Evolutionary conservation across 108 stramenopile genomes (phyloP), one percentile per base, ranked within the genome.

Genomic region (Skeletonema costatum): DNA sequence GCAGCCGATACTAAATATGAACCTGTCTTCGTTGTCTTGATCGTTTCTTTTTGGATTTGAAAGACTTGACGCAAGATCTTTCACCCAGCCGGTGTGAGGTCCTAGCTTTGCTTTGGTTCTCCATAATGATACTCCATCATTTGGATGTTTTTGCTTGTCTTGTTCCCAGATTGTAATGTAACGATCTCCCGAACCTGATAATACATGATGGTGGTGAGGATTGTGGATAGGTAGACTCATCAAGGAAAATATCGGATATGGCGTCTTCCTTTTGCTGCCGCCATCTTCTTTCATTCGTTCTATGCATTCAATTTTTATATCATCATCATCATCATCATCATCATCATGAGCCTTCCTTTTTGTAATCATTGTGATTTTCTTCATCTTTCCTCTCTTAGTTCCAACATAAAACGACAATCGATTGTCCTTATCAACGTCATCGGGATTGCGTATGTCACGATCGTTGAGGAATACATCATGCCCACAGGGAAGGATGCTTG

Each of bases 21-120:
- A 68, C 8, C 13, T 46, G 11, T 44, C 31, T 14, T 21, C 12
- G 16, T 46, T 4, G 44, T 46, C 44, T n/a, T 3, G 3, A 46
- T n/a, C 16, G 25, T 25, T 25, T 25, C 25, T 25, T 0, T 25
- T 25, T 25, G 25, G 25, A 25, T 25, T 25, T 25, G 50, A 6
- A 8, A 68, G 41, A 53, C 67, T 41, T 1, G 64, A 71, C 5
- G 75, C 77, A 14, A 85, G 25, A 70, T 73, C 84, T 61, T 87
- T 85, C 10, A 87, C 86, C 86, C 86, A 87, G n/a, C 86, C 86
- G 0, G 86, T 87, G 35, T 87, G 86, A 21, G 86, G 84, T 30
- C 86, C 86, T 9, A 87, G 68, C 19, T 61, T 36, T 36, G 56
- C 59, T 13, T 70, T 51, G 58, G 32, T 17, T 32, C 50, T 16